Evolutionary conservation across 768 basidiomycete species (phyloP), one percentile per base, ranked within the genome.

Genomic region (Podaxis rugospora): DNA sequence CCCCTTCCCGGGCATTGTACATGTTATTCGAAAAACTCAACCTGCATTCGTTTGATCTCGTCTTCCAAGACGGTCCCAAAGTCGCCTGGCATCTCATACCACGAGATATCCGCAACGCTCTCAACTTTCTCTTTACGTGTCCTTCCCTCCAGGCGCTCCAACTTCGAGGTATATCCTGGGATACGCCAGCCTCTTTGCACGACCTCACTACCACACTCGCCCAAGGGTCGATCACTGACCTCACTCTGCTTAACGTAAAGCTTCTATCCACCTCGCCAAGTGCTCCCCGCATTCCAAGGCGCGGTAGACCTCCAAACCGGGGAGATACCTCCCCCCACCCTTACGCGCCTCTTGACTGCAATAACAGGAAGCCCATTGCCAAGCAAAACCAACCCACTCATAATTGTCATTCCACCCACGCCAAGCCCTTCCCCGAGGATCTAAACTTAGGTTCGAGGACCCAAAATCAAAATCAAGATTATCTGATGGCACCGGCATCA

Each of bases 1-100:
- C 59, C 27, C 51, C 59, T 21, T 42, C 59, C 9, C n/a, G 21
- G 2, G 39, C 25, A n/a, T 32, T 60, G 10, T 25, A 42, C 25
- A 13, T 42, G 13, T 51, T 60, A 5, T 46, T 60, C 18, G 25
- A 36, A n/a, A 44, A 53, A 14, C 51, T 60, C 7, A 4, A 36
- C 13, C 18, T 60, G 5, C 51, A n/a, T 6, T 21, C 40, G 4
- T 52, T 60, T 3, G 59, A 60, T 42, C 59, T 60, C 51, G 40
- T 53, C 27, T 60, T 60, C 21, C 59, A 32, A 25, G 59, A 60
- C 40, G 59, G 51, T 44, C 51, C 59, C 10, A 52, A 44, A 21
- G 40, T 60, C 4, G 23, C 51, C n/a, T 60, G 59, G 59, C 21
- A 53, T 23, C 27, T 18, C 42, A 60, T 60, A 42, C 42, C 59